phyloP scores from a whole-genome alignment of 1,284 basidiomycete genomes.

The Tylopilus sp. region DNA sequence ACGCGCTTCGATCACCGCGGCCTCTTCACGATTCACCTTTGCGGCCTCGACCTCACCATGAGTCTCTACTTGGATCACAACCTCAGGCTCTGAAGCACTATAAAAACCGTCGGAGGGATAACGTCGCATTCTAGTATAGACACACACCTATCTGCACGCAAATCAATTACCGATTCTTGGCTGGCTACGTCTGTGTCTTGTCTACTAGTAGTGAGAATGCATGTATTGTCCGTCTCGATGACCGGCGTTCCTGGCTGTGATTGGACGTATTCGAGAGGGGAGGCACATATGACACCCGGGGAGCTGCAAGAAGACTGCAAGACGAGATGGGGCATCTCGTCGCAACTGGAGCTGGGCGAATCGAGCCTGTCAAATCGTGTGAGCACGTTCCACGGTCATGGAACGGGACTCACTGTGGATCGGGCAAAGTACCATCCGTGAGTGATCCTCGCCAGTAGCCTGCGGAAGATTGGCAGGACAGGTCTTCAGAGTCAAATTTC shows the following conservation, averaged over 20 bases:
- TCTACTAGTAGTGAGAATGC: background rate
- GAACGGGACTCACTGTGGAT: background rate
- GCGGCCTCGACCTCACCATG: background rate
- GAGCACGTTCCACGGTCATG: background rate
- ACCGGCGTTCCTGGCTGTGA: background rate
- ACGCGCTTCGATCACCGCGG: background rate
- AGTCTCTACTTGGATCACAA: background rate
- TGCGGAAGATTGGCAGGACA: background rate
- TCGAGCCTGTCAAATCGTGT: background rate
- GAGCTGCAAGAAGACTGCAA: background rate
- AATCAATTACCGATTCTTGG: background rate
- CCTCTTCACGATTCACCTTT: background rate
- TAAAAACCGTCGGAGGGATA: background rate
- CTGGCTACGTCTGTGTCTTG: background rate
- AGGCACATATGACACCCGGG: background rate
- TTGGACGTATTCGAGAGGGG: constrained; percentile 1
- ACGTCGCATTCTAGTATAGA: background rate
- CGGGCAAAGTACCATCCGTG: background rate
- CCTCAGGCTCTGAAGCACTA: constrained; percentile 3
- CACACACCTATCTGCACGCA: constrained; percentile 11
- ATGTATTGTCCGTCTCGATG: background rate
- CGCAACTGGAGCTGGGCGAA: background rate
- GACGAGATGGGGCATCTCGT: background rate
- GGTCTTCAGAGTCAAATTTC: background rate
- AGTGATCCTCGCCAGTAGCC: background rate